Base-by-base conservation (phyloP, 345 rosid species). In the Pistacia vera region DNA sequence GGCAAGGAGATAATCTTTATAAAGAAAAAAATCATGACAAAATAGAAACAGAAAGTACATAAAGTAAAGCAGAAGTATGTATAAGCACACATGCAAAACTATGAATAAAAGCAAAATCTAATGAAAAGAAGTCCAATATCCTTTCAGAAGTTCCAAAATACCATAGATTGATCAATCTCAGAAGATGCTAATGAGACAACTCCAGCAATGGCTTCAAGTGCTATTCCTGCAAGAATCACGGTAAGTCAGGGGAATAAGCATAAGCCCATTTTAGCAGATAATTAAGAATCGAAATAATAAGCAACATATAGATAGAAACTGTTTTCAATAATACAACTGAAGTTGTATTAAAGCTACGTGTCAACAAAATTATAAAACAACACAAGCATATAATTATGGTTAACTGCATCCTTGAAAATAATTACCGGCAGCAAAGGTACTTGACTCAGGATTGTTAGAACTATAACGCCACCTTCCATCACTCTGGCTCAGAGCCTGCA, bases 391-490 rank as follows among this genome's bases (percentile, higher is more conserved):
- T 61, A 22, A 14, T 11, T 65, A 48, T 9, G 17, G 14, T 61
- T 17, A 74, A 8, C 28, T 54, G 13, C n/a, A 67, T 65, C 35
- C 16, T 51, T 8, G 68, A 12, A 64, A 65, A 75, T 62, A 25
- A 73, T 84, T 85, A 97, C 99, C 99, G 48, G 98, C 96, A 77
- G 99, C 98, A 81, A 79, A 85, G 60, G 96, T 87, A 79, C 99
- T 94, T 52, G 98, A 90, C 73, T 84, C 96, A 0, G 97, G 91
- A 81, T 88, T 91, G 77, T 82, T 86, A 51, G 92, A 86, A 88
- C 90, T 91, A 81, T 83, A 89, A 46, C 94, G 92, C 98, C 98
- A 94, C 80, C 88, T 88, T 82, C 99, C 98, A 89, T 97, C 97
- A 78, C 88, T 91, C 81, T 94, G 98, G 86, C 99, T 87, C 36